Percentiles rank a stretch among this genome's conserved stretches.
Conservation (phyloP, 2,329 filamentous ascomycete species). For the Diaporthe sp. region DNA sequence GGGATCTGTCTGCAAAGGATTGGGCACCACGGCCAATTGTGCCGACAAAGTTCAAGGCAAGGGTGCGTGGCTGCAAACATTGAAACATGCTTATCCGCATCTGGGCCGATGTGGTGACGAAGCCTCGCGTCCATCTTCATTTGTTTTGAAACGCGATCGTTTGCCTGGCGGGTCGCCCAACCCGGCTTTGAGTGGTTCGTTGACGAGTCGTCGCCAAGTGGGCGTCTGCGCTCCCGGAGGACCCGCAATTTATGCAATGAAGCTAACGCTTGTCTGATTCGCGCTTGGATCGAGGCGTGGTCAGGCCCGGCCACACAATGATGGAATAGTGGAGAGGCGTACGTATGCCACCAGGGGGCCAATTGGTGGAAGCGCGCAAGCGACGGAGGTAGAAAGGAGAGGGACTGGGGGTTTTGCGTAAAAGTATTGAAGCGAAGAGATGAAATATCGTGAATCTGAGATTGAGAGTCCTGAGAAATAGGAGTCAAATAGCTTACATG, state of each 20-base stretch:
- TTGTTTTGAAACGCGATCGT: slow-evolving; percentile 36
- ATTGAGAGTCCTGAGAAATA: not conserved
- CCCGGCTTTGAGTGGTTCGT: slow-evolving; percentile 9
- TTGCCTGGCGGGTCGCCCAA: slow-evolving; percentile 7
- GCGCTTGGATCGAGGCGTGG: slow-evolving; percentile 12
- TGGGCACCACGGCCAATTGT: not conserved
- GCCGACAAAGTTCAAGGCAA: not conserved
- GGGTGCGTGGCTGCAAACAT: not conserved
- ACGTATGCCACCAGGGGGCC: slow-evolving; percentile 20
- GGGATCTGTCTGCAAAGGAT: not conserved
- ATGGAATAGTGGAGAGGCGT: slow-evolving; percentile 23
- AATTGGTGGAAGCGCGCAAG: slow-evolving; percentile 10
- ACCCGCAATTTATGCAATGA: slow-evolving; percentile 18
- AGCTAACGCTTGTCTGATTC: slow-evolving; percentile 8
- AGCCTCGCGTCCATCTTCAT: slow-evolving; percentile 30
- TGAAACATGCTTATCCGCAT: slow-evolving; percentile 2
- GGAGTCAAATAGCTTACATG: not conserved
- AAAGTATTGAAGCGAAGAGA: not conserved
- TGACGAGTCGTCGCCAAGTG: slow-evolving; percentile 1
- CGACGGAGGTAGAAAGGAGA: slow-evolving; percentile 20
- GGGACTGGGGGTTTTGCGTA: not conserved
- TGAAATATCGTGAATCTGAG: slow-evolving; percentile 13
- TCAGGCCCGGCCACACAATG: not conserved
- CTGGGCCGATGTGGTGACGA: slow-evolving; percentile 29
- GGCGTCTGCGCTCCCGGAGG: not conserved